phyloP scores from a whole-genome alignment of 2,329 filamentous ascomycete genomes.

The Talaromyces islandicus region DNA sequence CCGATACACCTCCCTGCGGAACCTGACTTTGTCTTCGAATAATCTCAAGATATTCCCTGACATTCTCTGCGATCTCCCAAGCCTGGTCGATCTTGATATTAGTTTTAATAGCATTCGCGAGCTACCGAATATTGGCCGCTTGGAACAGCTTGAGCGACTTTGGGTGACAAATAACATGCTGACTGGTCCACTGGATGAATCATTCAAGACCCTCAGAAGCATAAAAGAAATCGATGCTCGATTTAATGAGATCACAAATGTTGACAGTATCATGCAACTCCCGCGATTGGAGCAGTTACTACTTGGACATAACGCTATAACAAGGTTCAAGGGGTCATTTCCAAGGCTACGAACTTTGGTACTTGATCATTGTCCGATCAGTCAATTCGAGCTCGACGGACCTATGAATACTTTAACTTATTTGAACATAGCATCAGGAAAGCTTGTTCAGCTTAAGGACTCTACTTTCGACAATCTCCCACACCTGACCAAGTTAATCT shows the following conservation, averaged over 20 bases:
- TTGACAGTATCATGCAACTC: constrained; percentile 77
- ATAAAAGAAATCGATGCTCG: constrained; percentile 90
- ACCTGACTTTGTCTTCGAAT: constrained; percentile 89
- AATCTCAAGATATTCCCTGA: constrained; percentile 77
- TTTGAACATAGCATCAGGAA: constrained; percentile 84
- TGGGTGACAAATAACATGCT: constrained; percentile 95
- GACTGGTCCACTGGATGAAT: constrained; percentile 64
- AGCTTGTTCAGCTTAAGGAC: constrained; percentile 81
- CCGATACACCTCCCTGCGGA: constrained; percentile 70
- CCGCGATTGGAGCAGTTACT: constrained; percentile 83
- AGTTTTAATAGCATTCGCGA: constrained; percentile 88
- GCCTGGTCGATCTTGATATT: constrained; percentile 85
- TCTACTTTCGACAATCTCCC: constrained; percentile 81
- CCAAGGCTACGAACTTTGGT: constrained; percentile 75
- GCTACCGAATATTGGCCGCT: constrained; percentile 71
- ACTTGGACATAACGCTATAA: constrained; percentile 88
- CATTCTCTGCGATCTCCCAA: constrained; percentile 75
- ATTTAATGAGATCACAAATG: constrained; percentile 83
- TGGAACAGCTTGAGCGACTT: constrained; percentile 77
- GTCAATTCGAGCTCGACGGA: constrained; percentile 77
- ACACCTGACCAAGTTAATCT: constrained; percentile 76
- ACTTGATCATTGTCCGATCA: constrained; percentile 91
- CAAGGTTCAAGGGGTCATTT: constrained; percentile 85
- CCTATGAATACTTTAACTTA: constrained; percentile 76
- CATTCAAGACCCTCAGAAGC: constrained; percentile 66